Percentiles rank a stretch among this genome's conserved stretches.
Evolutionary conservation across 768 basidiomycete species (phyloP).

Genomic region (Podaxis sp.): DNA sequence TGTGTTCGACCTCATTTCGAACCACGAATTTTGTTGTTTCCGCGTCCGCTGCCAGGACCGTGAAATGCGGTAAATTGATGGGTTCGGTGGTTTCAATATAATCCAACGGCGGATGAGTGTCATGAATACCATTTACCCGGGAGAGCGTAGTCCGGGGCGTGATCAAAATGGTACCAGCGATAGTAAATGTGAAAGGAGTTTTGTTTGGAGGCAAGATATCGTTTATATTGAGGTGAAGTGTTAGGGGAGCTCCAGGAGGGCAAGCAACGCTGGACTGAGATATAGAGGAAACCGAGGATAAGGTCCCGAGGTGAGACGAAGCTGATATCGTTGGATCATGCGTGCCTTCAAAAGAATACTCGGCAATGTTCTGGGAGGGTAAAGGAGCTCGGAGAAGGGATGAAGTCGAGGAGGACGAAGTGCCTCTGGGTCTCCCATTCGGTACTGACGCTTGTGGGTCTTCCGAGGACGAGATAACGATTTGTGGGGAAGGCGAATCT

Average conservation of each 20-base stretch:
- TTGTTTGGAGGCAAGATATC: slow-evolving; percentile 67
- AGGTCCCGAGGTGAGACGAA: slow-evolving; percentile 34
- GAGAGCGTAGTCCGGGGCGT: slow-evolving; percentile 39
- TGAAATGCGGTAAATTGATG: slow-evolving; percentile 68
- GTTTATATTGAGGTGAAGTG: slow-evolving; percentile 79
- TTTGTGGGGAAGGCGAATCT: slow-evolving; percentile 39
- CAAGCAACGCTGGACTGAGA: slow-evolving; percentile 34
- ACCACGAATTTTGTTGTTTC: slow-evolving; percentile 60
- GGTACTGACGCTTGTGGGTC: slow-evolving; percentile 16
- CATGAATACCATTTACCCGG: slow-evolving; percentile 24
- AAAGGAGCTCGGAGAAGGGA: slow-evolving; percentile 78
- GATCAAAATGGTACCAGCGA: slow-evolving; percentile 66
- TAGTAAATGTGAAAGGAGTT: slow-evolving; percentile 63
- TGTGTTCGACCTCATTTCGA: slow-evolving; percentile 54
- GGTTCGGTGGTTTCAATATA: slow-evolving; percentile 35
- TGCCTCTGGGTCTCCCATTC: slow-evolving; percentile 31
- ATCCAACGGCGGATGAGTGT: slow-evolving; percentile 16
- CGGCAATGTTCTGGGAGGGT: slow-evolving; percentile 59
- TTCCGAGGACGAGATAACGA: slow-evolving; percentile 22
- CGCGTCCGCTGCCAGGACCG: slow-evolving; percentile 63
- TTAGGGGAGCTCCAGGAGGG: slow-evolving; percentile 63
- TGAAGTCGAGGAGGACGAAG: slow-evolving; percentile 47
- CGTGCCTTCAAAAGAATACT: slow-evolving; percentile 75
- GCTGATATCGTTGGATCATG: slow-evolving; percentile 34
- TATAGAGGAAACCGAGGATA: slow-evolving; percentile 52